Percentiles rank a stretch among this genome's conserved stretches.
Evolutionary conservation across 495 filamentous ascomycete species (phyloP).

Genomic region (Hypoxylon perforatum): DNA sequence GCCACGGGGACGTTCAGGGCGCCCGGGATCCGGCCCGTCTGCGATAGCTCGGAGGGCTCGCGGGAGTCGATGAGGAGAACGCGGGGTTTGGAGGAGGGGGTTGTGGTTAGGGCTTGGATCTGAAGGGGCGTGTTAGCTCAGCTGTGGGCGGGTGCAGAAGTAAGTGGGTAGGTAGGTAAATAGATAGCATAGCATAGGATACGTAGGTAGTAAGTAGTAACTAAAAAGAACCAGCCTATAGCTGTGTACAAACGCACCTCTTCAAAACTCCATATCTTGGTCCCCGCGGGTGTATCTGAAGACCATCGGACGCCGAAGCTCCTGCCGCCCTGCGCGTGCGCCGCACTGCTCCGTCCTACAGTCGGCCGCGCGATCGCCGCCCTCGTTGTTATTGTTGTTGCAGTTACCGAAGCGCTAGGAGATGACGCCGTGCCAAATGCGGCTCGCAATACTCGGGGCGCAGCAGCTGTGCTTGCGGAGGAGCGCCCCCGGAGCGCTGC

Average conservation of each 20-base stretch:
- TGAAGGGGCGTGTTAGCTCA: constrained; percentile 36
- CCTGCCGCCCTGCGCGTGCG: not conserved
- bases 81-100: constrained; percentile 4
- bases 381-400: not conserved
- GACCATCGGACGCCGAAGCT: constrained; percentile 30
- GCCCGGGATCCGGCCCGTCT: constrained; percentile 79
- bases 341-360: constrained; percentile 1
- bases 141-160: constrained; percentile 30
- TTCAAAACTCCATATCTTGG: constrained; percentile 60
- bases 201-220: too few species aligned
- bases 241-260: constrained; percentile 51
- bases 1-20: constrained; percentile 83
- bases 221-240: too few species aligned
- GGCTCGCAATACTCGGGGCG: not conserved
- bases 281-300: constrained; percentile 38
- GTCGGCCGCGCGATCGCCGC: not conserved
- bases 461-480: not conserved
- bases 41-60: constrained; percentile 79
- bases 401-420: not conserved
- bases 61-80: constrained; percentile 72
- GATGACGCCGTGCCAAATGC: constrained; percentile 15
- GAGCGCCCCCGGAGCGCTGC: constrained; percentile 17
- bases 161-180: constrained; percentile 37
- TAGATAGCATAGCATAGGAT: too few species aligned
- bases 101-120: constrained; percentile 23